phyloP scores from a whole-genome alignment of 1,284 basidiomycete species.

The Sparassis latifolia region DNA sequence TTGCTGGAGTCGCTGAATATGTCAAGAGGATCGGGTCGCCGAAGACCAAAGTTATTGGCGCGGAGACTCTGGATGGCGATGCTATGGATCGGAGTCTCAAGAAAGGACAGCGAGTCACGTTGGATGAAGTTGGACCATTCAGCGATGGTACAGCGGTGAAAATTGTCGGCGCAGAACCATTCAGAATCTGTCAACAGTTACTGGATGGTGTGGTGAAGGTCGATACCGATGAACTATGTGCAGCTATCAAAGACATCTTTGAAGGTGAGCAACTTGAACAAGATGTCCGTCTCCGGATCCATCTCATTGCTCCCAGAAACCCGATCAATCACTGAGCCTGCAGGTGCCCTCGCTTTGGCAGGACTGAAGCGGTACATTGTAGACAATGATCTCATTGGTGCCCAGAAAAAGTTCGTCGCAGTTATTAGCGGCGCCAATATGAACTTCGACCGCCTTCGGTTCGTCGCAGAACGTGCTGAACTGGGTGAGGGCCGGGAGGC shows the following conservation, averaged over 20 bases:
- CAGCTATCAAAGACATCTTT: conserved; percentile 98
- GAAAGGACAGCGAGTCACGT: conserved; percentile 73
- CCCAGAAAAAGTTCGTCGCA: conserved; percentile 85
- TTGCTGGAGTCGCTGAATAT: conserved; percentile 87
- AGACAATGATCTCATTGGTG: conserved; percentile 74
- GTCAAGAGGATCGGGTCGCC: conserved; percentile 92
- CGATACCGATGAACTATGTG: conserved; percentile 96
- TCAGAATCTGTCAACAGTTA: conserved; percentile 83
- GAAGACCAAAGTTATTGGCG: conserved; percentile 78
- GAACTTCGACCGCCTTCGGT: conserved; percentile 95
- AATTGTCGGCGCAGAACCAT: conserved; percentile 92
- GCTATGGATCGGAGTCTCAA: conserved; percentile 82
- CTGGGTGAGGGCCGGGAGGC: conserved; percentile 94
- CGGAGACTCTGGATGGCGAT: conserved; percentile 95
- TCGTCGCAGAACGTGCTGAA: conserved; percentile 97
- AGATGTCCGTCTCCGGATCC: not conserved
- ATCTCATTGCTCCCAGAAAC: conserved; percentile 56
- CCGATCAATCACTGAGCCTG: conserved; percentile 91
- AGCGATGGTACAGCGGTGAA: conserved; percentile 99
- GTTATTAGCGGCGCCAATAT: conserved; percentile 97
- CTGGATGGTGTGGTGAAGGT: conserved; percentile 86
- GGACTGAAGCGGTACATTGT: conserved; percentile 88
- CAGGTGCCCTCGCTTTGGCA: conserved; percentile 92
- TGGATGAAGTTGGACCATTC: conserved; percentile 93
- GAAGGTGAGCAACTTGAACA: conserved; percentile 59